Conservation (phyloP, 768 basidiomycete species). For the Lactarius pseudohatsudake region DNA sequence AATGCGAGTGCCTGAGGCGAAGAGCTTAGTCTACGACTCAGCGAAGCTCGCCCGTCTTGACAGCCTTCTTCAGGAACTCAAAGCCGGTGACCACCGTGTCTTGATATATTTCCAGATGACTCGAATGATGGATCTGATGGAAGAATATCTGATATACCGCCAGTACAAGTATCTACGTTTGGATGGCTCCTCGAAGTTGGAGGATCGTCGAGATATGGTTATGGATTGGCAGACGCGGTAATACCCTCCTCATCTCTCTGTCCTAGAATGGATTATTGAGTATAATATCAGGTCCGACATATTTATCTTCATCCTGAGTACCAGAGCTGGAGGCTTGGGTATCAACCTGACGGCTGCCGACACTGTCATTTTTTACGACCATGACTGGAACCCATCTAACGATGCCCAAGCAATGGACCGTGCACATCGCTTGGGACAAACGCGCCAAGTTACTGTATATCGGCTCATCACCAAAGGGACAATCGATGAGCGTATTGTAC, state of each 20-base stretch:
- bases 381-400: constrained; percentile 96
- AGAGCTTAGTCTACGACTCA: constrained; percentile 93
- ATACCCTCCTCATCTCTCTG: constrained; percentile 30
- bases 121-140: constrained; percentile 98
- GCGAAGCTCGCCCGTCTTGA: constrained; percentile 94
- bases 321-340: constrained; percentile 92
- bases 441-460: constrained; percentile 95
- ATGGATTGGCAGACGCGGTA: constrained; percentile 98
- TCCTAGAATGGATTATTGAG: constrained; percentile 12
- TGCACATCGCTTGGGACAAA: constrained; percentile 94
- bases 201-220: constrained; percentile 98
- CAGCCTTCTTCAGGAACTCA: constrained; percentile 85
- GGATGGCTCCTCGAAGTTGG: constrained; percentile 92
- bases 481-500: constrained; percentile 96
- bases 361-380: constrained; percentile 93
- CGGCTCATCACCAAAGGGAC: constrained; percentile 91
- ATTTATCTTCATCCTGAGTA: constrained; percentile 88
- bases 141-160: constrained; percentile 95
- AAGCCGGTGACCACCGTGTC: constrained; percentile 89
- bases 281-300: constrained; percentile 67
- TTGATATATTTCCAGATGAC: constrained; percentile 99
- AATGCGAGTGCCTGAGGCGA: constrained; percentile 94
- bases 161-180: constrained; percentile 94
- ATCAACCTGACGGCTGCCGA: constrained; percentile 97
- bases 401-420: constrained; percentile 99